Evolutionary conservation across 495 filamentous ascomycete genomes (phyloP), one percentile per base, ranked within the genome.

Genomic region (Penicillium subrubescens): DNA sequence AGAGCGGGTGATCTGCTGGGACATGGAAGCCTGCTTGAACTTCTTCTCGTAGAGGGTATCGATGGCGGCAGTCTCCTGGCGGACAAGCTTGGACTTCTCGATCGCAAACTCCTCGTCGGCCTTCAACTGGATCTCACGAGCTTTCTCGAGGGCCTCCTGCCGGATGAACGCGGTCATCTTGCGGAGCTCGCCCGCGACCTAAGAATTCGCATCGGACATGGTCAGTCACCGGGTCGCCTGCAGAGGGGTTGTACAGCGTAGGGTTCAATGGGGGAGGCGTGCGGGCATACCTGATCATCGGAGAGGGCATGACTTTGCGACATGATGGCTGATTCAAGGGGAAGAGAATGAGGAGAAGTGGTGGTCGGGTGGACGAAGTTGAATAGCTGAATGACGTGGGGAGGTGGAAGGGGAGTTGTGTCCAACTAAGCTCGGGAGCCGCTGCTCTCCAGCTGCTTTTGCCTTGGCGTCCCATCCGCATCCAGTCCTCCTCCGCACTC

Each of bases 131-230:
- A 99, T 98, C 78, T 99, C 96, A 73, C 88, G 88, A 69, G 94
- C 93, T 82, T 99, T 99, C 76, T 99, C 96, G 41, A 88, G 82
- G 27, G 96, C 96, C 85, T 99, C 96, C 82, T 97, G 94, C 75
- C 90, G 90, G 88, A 99, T 99, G 90, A 99, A 99, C 76, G 94
- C 92, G 51, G 96, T 98, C 96, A 99, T 99, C 85, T 99, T 99
- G 83, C 90, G 92, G 76, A 99, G 92, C 86, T 99, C 96, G 77
- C 87, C 86, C 73, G 89, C 86, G 80, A 99, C 94, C 94, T 97
- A 68, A 17, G 25, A 34, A 34, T 34, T 46, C 15, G 17, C 23
- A 55, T 63, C 62, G 33, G 53, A 59, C 60, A 66, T 60, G 46
- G 64, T 66, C 50, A 70, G 68, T 67, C 59, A 63, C 56, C 41